These are phyloP conservation scores for Pseudogymnoascus sp. DNA, from an alignment of 2,329 filamentous ascomycete species.

Conservation along the genomic window DNA sequence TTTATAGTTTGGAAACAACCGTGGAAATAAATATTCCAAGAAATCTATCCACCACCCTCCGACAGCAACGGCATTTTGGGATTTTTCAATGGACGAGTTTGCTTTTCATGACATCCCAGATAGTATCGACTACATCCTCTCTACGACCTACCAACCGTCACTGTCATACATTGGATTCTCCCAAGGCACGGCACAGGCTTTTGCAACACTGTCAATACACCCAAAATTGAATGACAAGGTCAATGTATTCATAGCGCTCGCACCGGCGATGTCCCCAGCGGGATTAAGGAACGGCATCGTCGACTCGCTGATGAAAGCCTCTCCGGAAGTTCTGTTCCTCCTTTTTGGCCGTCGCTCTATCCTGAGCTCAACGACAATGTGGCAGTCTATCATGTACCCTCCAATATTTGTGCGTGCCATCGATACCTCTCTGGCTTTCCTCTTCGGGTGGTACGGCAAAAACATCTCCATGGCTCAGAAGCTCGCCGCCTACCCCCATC, in stretches of 20 bases:
- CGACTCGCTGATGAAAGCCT: slow-evolving; percentile 86
- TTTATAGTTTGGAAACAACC: slow-evolving; percentile 78
- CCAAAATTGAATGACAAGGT: slow-evolving; percentile 86
- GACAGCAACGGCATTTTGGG: slow-evolving; percentile 74
- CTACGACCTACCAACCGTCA: slow-evolving; percentile 71
- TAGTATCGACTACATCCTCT: slow-evolving; percentile 83
- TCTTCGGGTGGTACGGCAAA: slow-evolving; percentile 80
- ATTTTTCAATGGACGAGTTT: slow-evolving; percentile 98
- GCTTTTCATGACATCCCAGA: slow-evolving; percentile 96
- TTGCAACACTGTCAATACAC: slow-evolving; percentile 86
- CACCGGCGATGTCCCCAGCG: slow-evolving; percentile 91
- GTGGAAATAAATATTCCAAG: slow-evolving; percentile 98
- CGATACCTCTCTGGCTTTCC: slow-evolving; percentile 68
- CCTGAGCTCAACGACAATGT: slow-evolving; percentile 88
- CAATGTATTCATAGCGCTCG: slow-evolving; percentile 91
- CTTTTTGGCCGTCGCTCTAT: slow-evolving; percentile 89
- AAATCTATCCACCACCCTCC: slow-evolving; percentile 75
- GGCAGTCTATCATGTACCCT: slow-evolving; percentile 91
- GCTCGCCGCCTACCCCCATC: slow-evolving; percentile 85
- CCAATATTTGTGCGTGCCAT: slow-evolving; percentile 86
- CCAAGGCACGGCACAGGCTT: slow-evolving; percentile 93
- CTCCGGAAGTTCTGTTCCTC: slow-evolving; percentile 83
- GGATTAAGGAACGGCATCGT: slow-evolving; percentile 85
- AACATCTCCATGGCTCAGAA: slow-evolving; percentile 88
- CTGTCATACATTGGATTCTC: slow-evolving; percentile 96